Conservation (phyloP, 2,329 filamentous ascomycete genomes). For the Pseudodiploospora longispora region DNA sequence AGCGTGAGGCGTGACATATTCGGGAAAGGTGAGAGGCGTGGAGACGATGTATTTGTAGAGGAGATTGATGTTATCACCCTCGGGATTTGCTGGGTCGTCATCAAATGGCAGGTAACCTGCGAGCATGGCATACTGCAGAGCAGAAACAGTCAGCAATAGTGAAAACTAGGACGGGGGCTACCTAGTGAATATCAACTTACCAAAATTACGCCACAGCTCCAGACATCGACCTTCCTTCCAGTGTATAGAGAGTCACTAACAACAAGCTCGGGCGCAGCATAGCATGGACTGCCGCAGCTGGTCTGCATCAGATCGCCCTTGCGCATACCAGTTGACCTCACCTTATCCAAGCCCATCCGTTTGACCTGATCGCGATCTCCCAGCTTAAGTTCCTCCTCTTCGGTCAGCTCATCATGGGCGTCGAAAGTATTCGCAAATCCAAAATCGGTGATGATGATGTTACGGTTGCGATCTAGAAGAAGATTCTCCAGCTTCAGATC, state of each 20-base stretch:
- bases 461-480: conserved; percentile 88
- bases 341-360: conserved; percentile 72
- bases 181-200: conserved; percentile 46
- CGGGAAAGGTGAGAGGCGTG: conserved; percentile 92
- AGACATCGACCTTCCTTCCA: conserved; percentile 94
- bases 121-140: conserved; percentile 88
- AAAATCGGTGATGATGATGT: conserved; percentile 99
- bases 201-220: conserved; percentile 98
- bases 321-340: conserved; percentile 65
- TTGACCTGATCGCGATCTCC: conserved; percentile 84
- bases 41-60: conserved; percentile 99
- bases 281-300: conserved; percentile 95
- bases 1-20: conserved; percentile 96
- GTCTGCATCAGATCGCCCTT: conserved; percentile 98
- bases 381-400: conserved; percentile 84
- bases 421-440: conserved; percentile 98
- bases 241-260: conserved; percentile 97
- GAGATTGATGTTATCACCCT: conserved; percentile 98
- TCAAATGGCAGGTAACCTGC: conserved; percentile 97
- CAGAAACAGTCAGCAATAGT: background rate
- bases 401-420: conserved; percentile 73
- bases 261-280: conserved; percentile 92
- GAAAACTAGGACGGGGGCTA: background rate
- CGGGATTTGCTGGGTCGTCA: conserved; percentile 94
- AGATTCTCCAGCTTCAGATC: conserved; percentile 96